These are phyloP conservation scores for Magnaporthales sp. DNA, from an alignment of 2,329 filamentous ascomycete genomes.

Conservation along the genomic window DNA sequence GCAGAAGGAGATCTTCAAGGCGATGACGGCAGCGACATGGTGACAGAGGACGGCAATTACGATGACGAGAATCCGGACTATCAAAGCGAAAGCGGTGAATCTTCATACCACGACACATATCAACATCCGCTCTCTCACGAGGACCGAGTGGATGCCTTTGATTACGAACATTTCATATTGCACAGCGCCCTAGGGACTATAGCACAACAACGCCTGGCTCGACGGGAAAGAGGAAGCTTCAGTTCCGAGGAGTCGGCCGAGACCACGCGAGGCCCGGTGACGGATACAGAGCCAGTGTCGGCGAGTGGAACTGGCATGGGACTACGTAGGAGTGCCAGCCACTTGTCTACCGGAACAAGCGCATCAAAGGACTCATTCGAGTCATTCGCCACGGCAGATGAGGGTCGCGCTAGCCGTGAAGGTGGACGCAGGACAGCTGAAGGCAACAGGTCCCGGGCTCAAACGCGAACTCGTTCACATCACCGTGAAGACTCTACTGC, in stretches of 20 bases:
- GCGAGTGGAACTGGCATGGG: not conserved
- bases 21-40: constrained; percentile 30
- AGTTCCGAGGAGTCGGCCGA: constrained; percentile 53
- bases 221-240: constrained; percentile 43
- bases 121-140: constrained; percentile 68
- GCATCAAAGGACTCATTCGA: constrained; percentile 34
- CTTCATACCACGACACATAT: constrained; percentile 52
- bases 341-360: constrained; percentile 14
- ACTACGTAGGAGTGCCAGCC: constrained; percentile 10
- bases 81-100: constrained; percentile 55
- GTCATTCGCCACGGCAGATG: constrained; percentile 48
- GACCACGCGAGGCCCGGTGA: constrained; percentile 44
- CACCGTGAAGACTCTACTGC: not conserved
- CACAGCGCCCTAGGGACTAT: constrained; percentile 84
- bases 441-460: not conserved
- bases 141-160: constrained; percentile 88
- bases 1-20: constrained; percentile 16
- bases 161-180: constrained; percentile 93
- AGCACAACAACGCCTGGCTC: constrained; percentile 39
- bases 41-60: constrained; percentile 27
- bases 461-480: not conserved
- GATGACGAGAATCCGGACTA: constrained; percentile 27
- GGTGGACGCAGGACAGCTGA: constrained; percentile 2
- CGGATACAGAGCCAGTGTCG: constrained; percentile 10
- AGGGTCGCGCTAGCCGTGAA: constrained; percentile 30